phyloP scores from a whole-genome alignment of 2,329 filamentous ascomycete species.

The Teratosphaeria epicoccoides region DNA sequence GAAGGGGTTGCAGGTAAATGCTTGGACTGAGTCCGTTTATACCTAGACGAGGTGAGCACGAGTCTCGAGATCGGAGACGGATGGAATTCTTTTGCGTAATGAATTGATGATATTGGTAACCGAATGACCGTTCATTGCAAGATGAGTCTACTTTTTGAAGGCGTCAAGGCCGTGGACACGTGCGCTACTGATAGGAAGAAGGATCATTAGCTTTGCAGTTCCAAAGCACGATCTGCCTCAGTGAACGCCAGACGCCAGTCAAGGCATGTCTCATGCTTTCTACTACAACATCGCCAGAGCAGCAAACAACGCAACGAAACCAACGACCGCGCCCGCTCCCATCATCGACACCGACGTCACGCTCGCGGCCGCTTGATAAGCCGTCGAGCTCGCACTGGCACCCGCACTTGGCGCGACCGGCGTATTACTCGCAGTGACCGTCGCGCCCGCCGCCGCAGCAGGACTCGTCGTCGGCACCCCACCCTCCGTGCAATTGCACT shows the following conservation, averaged over 20 bases:
- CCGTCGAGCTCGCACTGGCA: not conserved
- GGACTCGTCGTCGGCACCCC: not conserved
- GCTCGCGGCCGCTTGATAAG: not conserved
- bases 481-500: not conserved
- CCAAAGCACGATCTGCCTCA: not conserved
- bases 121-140: too few species aligned
- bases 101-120: not conserved
- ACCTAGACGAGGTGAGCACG: conserved; percentile 37
- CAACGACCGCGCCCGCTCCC: not conserved
- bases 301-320: not conserved
- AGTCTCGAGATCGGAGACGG: too few species aligned
- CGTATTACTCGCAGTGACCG: not conserved
- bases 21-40: conserved; percentile 78
- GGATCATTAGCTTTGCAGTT: not conserved
- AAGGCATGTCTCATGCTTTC: not conserved
- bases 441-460: not conserved
- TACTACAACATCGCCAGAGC: not conserved
- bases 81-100: too few species aligned
- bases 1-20: conserved; percentile 73
- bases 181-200: too few species aligned
- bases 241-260: not conserved
- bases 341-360: not conserved
- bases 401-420: not conserved
- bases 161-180: too few species aligned
- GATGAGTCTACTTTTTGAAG: too few species aligned